These are phyloP conservation scores for Russula emetica DNA, from an alignment of 768 basidiomycete species.

Conservation along the genomic window DNA sequence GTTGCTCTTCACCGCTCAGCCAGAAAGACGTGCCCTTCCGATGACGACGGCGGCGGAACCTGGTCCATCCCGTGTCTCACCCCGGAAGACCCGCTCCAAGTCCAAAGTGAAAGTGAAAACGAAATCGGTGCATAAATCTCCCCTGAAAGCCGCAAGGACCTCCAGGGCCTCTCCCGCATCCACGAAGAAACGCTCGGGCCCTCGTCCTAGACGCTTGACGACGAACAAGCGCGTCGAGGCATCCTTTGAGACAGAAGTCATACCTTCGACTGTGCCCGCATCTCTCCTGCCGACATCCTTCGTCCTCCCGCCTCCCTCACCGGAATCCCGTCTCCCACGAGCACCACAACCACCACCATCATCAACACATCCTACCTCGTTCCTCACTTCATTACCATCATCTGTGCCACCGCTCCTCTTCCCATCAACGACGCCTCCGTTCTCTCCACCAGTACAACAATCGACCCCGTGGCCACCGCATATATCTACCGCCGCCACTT, in stretches of 20 bases:
- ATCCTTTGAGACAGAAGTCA: constrained; percentile 52
- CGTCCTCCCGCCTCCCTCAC: constrained; percentile 74
- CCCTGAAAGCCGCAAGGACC: constrained; percentile 25
- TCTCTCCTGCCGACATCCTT: constrained; percentile 61
- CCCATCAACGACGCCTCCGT: constrained; percentile 21
- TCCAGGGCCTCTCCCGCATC: constrained; percentile 26
- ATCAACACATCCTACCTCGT: neutral
- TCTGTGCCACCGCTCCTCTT: constrained; percentile 9
- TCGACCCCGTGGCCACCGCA: neutral
- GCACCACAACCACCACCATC: constrained; percentile 4
- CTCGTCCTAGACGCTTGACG: constrained; percentile 31
- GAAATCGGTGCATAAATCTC: constrained; percentile 5
- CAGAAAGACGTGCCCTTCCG: neutral
- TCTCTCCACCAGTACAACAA: constrained; percentile 1
- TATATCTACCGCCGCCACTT: neutral
- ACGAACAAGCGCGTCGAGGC: constrained; percentile 34
- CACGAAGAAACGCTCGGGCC: constrained; percentile 40
- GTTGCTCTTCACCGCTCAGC: neutral
- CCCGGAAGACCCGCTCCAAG: constrained; percentile 23
- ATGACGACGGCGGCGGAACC: neutral
- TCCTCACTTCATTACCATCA: neutral
- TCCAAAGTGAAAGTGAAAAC: constrained; percentile 6
- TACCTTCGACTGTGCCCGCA: constrained; percentile 34
- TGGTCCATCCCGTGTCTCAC: constrained; percentile 14
- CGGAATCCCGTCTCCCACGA: constrained; percentile 58